phyloP scores from a whole-genome alignment of 2,329 filamentous ascomycete species.

The Pseudogymnoascus sp. region DNA sequence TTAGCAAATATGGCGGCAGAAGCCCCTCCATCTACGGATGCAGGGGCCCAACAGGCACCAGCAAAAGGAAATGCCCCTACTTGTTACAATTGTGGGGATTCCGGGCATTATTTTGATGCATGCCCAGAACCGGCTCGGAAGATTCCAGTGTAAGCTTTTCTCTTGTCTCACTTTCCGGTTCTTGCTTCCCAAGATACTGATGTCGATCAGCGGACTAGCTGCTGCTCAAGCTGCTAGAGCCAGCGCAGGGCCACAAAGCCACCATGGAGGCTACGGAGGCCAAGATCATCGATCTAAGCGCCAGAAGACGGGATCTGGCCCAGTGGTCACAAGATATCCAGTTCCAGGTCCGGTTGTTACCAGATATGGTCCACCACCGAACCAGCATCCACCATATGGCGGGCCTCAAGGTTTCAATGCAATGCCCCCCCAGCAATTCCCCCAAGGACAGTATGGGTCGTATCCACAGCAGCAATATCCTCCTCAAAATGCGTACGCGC shows the following conservation, averaged over 20 bases:
- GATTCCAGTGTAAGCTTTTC: conserved; percentile 42
- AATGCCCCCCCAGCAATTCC: neutral
- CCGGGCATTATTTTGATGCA: conserved; percentile 46
- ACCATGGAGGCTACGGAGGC: conserved; percentile 9
- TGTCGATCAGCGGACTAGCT: conserved; percentile 13
- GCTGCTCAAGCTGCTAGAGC: conserved; percentile 13
- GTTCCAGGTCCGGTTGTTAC: conserved; percentile 14
- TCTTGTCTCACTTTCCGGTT: conserved; percentile 10
- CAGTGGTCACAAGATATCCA: conserved; percentile 19
- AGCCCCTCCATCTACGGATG: neutral
- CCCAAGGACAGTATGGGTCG: conserved; percentile 13
- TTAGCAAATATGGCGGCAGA: neutral
- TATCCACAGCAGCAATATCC: conserved; percentile 22
- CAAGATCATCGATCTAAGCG: conserved; percentile 20
- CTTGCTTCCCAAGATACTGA: conserved; percentile 15
- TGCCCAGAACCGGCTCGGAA: conserved; percentile 45
- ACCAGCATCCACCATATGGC: conserved; percentile 7
- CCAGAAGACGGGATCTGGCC: conserved; percentile 22
- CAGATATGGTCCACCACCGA: conserved; percentile 15
- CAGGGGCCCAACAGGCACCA: neutral
- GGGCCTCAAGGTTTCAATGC: neutral
- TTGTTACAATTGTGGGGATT: conserved; percentile 48
- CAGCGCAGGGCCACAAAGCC: neutral
- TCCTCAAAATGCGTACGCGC: conserved; percentile 13
- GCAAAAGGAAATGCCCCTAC: conserved; percentile 2